Evolutionary conservation across 2,329 filamentous ascomycete genomes (phyloP), one percentile per base, ranked within the genome.

Genomic region (Neurospora sp.): DNA sequence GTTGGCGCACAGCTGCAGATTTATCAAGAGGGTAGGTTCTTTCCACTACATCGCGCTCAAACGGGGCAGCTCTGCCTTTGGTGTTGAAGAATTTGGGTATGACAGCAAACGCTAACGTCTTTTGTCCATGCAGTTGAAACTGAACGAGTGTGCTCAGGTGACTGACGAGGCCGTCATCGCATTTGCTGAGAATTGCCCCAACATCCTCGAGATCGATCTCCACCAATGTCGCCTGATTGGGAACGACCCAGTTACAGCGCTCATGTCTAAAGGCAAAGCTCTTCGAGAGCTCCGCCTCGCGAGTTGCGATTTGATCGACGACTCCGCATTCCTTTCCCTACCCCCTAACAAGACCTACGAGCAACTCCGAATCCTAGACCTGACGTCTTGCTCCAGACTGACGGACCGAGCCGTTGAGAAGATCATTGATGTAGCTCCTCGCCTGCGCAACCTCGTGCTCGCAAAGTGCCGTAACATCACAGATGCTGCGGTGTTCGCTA

Each of bases 381-480:
- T 99, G 23, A 98, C 96, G 0, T 96, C 92, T 28, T 98, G 95
- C 80, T 84, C 87, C 52, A 89, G 91, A 71, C 83, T 99, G 70
- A 93, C 92, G 39, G 96, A 99, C 78, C 89, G 90, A 57, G 92
- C 93, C 12, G 91, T 99, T 2, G 90, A 93, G 76, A 93, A 89
- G 77, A 97, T 99, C 73, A 92, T 98, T 69, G 87, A 89, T 17
- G 89, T 91, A 2, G 94, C 96, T 4, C 96, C 96, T 6, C 89
- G 94, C 11, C 85, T 99, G 68, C 90, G 96, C 68, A 98, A 98
- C 77, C 84, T 99, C 3, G 94, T 99, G 6, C 86, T 99, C 17
- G 93, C 94, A 73, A 99, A 99, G 81, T 99, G 96, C 80, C 88
- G 91, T 73, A 91, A 94, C 76, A 92, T 99, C 76, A 98, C 96